Conservation (phyloP, 2,329 filamentous ascomycete genomes). For the Coniochaeta sp. region DNA sequence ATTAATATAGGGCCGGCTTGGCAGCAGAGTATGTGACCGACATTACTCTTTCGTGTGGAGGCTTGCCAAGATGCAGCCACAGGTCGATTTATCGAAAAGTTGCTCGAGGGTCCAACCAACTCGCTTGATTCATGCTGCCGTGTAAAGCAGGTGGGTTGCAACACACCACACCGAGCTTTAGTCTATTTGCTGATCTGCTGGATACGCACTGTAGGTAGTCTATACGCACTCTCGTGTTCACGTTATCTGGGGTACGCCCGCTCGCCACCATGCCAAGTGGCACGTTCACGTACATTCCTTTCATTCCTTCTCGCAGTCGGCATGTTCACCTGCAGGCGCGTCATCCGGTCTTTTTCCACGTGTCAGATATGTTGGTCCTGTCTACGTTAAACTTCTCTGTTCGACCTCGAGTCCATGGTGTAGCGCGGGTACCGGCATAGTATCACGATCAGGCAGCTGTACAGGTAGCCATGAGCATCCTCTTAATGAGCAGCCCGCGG, state of each 20-base stretch:
- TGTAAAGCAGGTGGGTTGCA: background rate
- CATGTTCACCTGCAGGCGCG: background rate
- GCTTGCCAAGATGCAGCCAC: background rate
- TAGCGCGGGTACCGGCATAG: background rate
- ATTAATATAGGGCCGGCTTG: background rate
- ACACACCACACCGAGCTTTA: too few relatives aligned
- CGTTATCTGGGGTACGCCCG: too few relatives aligned
- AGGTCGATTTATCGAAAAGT: background rate
- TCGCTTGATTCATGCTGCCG: background rate
- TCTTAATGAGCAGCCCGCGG: slow-evolving; percentile 11
- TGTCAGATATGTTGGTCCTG: background rate
- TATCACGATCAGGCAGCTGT: background rate
- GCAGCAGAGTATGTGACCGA: background rate
- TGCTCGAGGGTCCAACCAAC: background rate
- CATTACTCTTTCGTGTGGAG: background rate
- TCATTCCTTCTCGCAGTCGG: background rate
- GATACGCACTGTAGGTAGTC: too few relatives aligned
- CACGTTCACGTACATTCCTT: background rate
- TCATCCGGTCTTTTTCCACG: background rate
- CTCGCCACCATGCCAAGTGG: background rate
- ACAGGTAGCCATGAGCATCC: slow-evolving; percentile 11
- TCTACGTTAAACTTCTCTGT: background rate
- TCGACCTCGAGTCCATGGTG: background rate
- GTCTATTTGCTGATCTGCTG: too few relatives aligned
- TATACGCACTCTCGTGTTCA: too few relatives aligned